Evolutionary conservation across 2,329 filamentous ascomycete species (phyloP).

Genomic region (Aspergillus sp.): DNA sequence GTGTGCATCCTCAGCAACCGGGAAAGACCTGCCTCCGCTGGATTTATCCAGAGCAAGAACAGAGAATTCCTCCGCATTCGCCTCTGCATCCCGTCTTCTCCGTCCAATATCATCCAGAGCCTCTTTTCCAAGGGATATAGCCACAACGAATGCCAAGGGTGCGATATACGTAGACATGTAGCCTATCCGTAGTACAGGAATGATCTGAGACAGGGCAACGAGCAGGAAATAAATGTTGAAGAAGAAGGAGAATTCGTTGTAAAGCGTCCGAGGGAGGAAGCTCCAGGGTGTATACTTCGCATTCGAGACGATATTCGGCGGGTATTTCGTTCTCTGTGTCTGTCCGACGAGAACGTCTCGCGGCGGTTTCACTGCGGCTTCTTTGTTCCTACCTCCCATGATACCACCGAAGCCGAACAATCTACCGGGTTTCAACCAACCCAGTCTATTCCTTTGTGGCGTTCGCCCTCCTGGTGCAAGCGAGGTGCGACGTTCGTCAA

Average conservation of each 20-base stretch:
- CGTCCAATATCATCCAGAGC: conserved; percentile 89
- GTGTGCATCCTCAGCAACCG: conserved; percentile 11
- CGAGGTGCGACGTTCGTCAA: conserved; percentile 42
- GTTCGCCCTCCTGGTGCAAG: conserved; percentile 38
- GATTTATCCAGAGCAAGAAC: conserved; percentile 67
- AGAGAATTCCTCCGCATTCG: conserved; percentile 86
- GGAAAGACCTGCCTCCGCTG: conserved; percentile 9
- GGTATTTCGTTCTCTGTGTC: conserved; percentile 71
- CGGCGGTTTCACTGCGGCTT: conserved; percentile 53
- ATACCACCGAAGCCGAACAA: conserved; percentile 21
- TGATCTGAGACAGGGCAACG: conserved; percentile 89
- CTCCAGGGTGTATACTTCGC: conserved; percentile 96
- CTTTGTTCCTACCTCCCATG: conserved; percentile 40
- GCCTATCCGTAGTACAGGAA: conserved; percentile 85
- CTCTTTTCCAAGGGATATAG: conserved; percentile 93
- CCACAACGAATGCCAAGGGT: conserved; percentile 85
- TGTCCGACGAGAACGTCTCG: conserved; percentile 76
- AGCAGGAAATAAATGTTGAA: conserved; percentile 99
- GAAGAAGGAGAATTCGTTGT: conserved; percentile 99
- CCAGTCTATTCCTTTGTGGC: conserved; percentile 55
- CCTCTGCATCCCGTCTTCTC: conserved; percentile 83
- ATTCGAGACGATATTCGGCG: conserved; percentile 89
- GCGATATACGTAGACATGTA: conserved; percentile 94
- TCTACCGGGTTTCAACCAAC: conserved; percentile 60
- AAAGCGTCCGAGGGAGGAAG: conserved; percentile 89